Conservation (phyloP, 768 basidiomycete genomes). For the Dioszegia crocea region DNA sequence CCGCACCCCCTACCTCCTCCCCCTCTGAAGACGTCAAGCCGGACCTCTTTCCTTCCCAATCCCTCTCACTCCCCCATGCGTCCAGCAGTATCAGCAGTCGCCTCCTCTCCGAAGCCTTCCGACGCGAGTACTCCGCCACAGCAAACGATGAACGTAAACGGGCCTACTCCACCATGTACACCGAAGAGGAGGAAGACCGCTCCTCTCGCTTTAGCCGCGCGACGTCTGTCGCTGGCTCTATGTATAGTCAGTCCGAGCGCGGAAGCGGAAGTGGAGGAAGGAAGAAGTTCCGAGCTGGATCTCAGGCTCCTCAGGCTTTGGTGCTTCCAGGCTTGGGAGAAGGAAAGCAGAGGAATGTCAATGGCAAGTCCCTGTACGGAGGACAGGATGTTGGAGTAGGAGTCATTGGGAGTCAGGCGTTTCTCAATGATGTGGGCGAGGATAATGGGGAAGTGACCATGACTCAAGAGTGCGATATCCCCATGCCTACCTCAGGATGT, state of each 20-base stretch:
- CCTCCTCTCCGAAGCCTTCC: slow-evolving; percentile 8
- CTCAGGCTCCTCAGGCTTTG: background rate
- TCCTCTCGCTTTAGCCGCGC: background rate
- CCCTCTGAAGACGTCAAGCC: background rate
- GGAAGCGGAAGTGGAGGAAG: background rate
- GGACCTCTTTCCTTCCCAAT: background rate
- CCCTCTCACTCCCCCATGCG: background rate
- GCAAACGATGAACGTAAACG: slow-evolving; percentile 9
- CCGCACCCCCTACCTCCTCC: background rate
- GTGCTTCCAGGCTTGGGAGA: slow-evolving; percentile 18
- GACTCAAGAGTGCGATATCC: slow-evolving; percentile 23
- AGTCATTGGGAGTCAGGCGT: slow-evolving; percentile 18
- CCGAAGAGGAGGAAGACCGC: slow-evolving; percentile 5
- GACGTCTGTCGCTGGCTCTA: background rate
- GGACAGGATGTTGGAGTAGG: slow-evolving; percentile 24
- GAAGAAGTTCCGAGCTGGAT: background rate
- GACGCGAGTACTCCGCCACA: slow-evolving; percentile 4
- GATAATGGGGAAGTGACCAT: background rate
- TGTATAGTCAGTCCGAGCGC: background rate
- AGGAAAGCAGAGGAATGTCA: slow-evolving; percentile 15
- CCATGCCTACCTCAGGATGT: slow-evolving; percentile 10
- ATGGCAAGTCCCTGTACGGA: slow-evolving; percentile 15
- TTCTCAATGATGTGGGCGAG: background rate
- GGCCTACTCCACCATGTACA: slow-evolving; percentile 8
- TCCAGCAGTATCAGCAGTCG: background rate